Percentiles rank a stretch among this genome's conserved stretches.
These are phyloP conservation scores for Xylaria sp. DNA, from an alignment of 2,329 filamentous ascomycete species.

Conservation along the genomic window DNA sequence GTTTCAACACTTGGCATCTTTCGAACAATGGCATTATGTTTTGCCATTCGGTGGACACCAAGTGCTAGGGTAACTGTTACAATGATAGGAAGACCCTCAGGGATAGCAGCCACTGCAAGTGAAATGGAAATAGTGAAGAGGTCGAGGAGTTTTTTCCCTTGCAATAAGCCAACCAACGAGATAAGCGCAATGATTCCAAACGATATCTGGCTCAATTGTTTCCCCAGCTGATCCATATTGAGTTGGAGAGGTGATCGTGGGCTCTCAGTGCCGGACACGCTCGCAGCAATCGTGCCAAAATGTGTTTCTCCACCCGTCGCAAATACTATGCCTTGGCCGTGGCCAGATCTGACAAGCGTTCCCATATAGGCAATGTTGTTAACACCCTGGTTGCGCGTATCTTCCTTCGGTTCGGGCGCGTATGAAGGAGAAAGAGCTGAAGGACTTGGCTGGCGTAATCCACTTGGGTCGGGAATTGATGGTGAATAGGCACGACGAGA, in stretches of 20 bases:
- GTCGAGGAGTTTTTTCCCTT: conserved; percentile 87
- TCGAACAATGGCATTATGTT: conserved; percentile 91
- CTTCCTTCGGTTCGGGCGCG: conserved; percentile 64
- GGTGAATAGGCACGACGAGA: conserved; percentile 40
- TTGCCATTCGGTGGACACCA: conserved; percentile 95
- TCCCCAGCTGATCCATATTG: conserved; percentile 96
- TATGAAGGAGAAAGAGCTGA: conserved; percentile 60
- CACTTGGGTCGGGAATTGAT: conserved; percentile 37
- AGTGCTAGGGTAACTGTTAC: conserved; percentile 95
- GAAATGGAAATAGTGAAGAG: conserved; percentile 99
- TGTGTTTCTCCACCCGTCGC: conserved; percentile 92
- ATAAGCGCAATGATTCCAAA: conserved; percentile 95
- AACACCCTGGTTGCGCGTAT: conserved; percentile 73
- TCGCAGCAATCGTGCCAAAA: conserved; percentile 94
- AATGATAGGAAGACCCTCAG: conserved; percentile 95
- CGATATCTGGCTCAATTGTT: conserved; percentile 95
- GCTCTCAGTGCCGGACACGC: conserved; percentile 92
- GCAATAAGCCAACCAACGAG: conserved; percentile 85
- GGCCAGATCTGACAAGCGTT: conserved; percentile 90
- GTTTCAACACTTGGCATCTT: conserved; percentile 97
- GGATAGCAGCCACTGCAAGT: conserved; percentile 92
- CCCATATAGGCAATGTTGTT: conserved; percentile 99
- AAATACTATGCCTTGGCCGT: conserved; percentile 96
- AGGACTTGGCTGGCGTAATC: conserved; percentile 45
- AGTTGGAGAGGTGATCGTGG: conserved; percentile 91